Percentiles rank a stretch among this genome's conserved stretches.
These are phyloP conservation scores for Calonectria crousiana DNA, from an alignment of 2,329 filamentous ascomycete genomes.

Conservation along the genomic window DNA sequence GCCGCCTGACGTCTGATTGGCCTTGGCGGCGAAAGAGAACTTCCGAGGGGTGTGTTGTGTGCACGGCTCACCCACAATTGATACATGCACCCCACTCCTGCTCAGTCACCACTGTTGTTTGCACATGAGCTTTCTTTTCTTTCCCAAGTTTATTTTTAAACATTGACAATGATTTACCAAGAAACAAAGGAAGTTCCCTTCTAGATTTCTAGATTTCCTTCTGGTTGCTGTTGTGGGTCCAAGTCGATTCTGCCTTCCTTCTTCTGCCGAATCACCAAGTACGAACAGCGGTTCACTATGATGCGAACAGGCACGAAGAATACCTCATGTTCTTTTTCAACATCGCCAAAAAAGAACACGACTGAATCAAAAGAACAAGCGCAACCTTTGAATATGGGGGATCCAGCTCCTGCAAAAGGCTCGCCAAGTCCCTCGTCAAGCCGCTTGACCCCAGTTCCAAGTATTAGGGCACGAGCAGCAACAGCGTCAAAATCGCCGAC, in stretches of 20 bases:
- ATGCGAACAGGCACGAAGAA: neutral
- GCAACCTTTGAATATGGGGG: conserved; percentile 8
- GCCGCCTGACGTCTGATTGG: conserved; percentile 44
- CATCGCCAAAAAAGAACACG: neutral
- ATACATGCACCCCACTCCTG: conserved; percentile 33
- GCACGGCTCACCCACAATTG: neutral
- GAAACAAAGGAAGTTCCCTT: no score
- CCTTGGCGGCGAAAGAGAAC: conserved; percentile 43
- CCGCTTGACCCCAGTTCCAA: conserved; percentile 12
- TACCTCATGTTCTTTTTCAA: neutral
- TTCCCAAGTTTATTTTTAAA: neutral
- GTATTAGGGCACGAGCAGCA: conserved; percentile 12
- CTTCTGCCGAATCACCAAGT: neutral
- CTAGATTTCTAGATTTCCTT: no score
- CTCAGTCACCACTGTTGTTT: neutral
- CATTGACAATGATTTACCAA: neutral
- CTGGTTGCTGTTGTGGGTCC: neutral
- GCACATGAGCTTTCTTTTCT: neutral
- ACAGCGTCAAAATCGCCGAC: conserved; percentile 27
- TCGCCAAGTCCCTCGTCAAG: conserved; percentile 13
- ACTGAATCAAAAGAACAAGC: neutral
- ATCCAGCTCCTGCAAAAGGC: neutral
- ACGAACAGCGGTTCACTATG: neutral
- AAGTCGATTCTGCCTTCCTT: neutral
- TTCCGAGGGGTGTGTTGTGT: conserved; percentile 38